Conservation (phyloP, 768 basidiomycete genomes). For the Mycena filopes region DNA sequence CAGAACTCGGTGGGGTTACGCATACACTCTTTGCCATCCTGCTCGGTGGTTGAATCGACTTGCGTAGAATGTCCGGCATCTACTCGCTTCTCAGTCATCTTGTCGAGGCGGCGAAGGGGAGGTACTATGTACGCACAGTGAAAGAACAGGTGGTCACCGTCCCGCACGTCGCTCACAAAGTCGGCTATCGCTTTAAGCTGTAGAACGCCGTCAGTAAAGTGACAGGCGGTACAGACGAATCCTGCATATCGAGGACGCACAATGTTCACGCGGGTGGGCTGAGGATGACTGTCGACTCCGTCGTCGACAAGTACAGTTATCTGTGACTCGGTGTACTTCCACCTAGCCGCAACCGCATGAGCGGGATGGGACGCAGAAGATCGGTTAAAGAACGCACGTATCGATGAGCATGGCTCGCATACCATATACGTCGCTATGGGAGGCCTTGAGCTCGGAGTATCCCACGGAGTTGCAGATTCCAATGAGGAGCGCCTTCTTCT, state of each 20-base stretch:
- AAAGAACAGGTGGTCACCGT: constrained; percentile 6
- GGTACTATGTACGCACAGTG: neutral
- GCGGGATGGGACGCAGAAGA: neutral
- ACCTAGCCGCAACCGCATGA: no score
- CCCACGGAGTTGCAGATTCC: constrained; percentile 6
- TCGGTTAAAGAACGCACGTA: neutral
- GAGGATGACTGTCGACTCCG: no score
- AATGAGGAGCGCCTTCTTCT: constrained; percentile 19
- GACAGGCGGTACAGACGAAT: no score
- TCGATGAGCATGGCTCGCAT: constrained; percentile 7
- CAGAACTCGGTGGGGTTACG: neutral
- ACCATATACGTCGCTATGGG: constrained; percentile 6
- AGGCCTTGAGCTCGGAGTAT: neutral
- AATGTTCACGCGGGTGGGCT: no score
- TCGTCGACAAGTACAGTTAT: constrained; percentile 2
- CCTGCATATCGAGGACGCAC: no score
- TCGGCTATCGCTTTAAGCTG: constrained; percentile 13
- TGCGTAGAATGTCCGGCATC: constrained; percentile 17
- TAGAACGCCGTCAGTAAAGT: no score
- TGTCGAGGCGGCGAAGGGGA: neutral
- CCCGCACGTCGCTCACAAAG: constrained; percentile 10
- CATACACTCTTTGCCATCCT: constrained; percentile 3
- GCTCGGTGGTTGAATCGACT: neutral
- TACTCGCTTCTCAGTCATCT: neutral
- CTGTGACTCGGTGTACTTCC: neutral